phyloP scores from a whole-genome alignment of 1,284 basidiomycete genomes.

The Cutaneotrichosporon sp. region DNA sequence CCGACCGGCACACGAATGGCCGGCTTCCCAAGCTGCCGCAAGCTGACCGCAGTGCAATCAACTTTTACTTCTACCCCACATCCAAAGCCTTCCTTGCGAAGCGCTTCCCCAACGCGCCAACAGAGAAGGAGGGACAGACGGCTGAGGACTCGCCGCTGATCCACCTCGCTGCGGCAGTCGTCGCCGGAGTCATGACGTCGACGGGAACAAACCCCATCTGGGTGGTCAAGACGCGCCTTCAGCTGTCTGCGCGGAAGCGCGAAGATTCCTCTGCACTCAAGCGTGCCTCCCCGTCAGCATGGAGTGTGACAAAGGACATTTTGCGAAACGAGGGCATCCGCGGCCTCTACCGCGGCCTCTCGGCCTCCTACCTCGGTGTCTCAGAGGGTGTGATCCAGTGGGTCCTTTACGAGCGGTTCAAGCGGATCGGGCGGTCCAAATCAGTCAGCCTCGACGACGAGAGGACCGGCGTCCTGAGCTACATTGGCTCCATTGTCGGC shows the following conservation, averaged over 20 bases:
- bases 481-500: slow-evolving; percentile 66
- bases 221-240: slow-evolving; percentile 94
- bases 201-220: slow-evolving; percentile 96
- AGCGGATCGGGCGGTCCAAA: slow-evolving; percentile 31
- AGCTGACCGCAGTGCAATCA: slow-evolving; percentile 60
- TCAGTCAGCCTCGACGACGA: slow-evolving; percentile 16
- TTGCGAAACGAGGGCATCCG: slow-evolving; percentile 72
- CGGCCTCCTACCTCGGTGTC: slow-evolving; percentile 91
- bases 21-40: background rate
- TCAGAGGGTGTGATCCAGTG: slow-evolving; percentile 97
- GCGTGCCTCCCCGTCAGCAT: slow-evolving; percentile 26
- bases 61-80: slow-evolving; percentile 98
- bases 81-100: slow-evolving; percentile 87
- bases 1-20: background rate
- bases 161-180: slow-evolving; percentile 78
- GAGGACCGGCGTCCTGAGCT: slow-evolving; percentile 54
- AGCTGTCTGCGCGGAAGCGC: slow-evolving; percentile 52
- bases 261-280: slow-evolving; percentile 12
- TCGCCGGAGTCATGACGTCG: slow-evolving; percentile 77
- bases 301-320: slow-evolving; percentile 67
- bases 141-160: slow-evolving; percentile 79
- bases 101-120: slow-evolving; percentile 54
- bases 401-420: slow-evolving; percentile 77
- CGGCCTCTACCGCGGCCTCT: slow-evolving; percentile 92
- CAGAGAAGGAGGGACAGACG: slow-evolving; percentile 54